Conservation (phyloP, 2,329 filamentous ascomycete species). For the Periconia digitata region DNA sequence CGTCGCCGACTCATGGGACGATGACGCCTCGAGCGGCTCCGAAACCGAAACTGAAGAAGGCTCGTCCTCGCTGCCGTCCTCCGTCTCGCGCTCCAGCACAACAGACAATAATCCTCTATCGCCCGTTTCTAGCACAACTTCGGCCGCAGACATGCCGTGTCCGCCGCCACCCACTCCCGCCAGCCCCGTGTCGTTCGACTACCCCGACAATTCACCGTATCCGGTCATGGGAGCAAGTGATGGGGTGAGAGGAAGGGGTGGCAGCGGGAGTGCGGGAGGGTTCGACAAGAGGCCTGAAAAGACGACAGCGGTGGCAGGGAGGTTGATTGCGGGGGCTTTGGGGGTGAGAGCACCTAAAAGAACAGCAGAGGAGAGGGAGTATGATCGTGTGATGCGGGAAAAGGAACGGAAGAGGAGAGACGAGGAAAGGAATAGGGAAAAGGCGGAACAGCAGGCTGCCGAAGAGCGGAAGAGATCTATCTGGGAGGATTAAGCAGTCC, state of each 20-base stretch:
- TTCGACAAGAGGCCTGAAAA: conserved; percentile 71
- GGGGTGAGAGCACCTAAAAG: conserved; percentile 78
- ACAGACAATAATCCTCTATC: conserved; percentile 15
- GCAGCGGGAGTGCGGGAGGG: conserved; percentile 26
- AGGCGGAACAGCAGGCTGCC: conserved; percentile 62
- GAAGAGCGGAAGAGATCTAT: conserved; percentile 80
- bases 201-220: conserved; percentile 29
- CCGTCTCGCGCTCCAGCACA: conserved; percentile 34
- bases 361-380: conserved; percentile 86
- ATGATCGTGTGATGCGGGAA: conserved; percentile 78
- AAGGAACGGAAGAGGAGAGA: conserved; percentile 79
- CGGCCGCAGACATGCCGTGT: conserved; percentile 7
- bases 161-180: conserved; percentile 27
- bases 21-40: conserved; percentile 58
- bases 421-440: conserved; percentile 68
- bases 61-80: conserved; percentile 19
- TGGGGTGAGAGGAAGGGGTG: conserved; percentile 4
- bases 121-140: conserved; percentile 19
- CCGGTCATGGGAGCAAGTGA: background rate
- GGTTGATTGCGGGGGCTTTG: conserved; percentile 86
- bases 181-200: conserved; percentile 38
- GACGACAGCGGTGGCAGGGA: conserved; percentile 84
- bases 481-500: conserved; percentile 67
- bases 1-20: conserved; percentile 75
- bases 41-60: conserved; percentile 35